Percentiles rank a stretch among this genome's conserved stretches.
Conservation (phyloP, 202 grass and related monocot genomes). For the Zoysia matrella region DNA sequence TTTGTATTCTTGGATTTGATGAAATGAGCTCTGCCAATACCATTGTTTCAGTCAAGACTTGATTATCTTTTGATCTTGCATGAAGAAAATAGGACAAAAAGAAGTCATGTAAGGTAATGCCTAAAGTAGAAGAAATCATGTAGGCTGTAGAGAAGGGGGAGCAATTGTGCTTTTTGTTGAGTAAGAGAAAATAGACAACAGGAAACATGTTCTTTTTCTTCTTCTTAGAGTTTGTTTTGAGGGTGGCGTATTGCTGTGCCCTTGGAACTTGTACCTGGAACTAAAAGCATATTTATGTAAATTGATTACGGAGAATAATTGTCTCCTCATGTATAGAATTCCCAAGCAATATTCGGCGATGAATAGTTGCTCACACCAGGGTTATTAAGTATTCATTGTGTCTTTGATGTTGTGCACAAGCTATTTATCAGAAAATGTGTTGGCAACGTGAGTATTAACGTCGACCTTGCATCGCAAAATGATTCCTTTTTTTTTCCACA, state of each 20-base stretch:
- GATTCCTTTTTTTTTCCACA: too few relatives aligned
- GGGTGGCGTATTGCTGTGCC: background rate
- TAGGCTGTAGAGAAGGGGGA: background rate
- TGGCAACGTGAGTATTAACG: too few relatives aligned
- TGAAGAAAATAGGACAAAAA: slow-evolving; percentile 26
- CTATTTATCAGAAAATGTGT: too few relatives aligned
- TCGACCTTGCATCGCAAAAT: too few relatives aligned
- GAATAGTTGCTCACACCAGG: too few relatives aligned
- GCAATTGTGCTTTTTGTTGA: background rate
- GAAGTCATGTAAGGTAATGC: background rate
- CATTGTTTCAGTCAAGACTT: slow-evolving; percentile 24
- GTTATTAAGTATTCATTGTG: too few relatives aligned
- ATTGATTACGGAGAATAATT: slow-evolving; percentile 32
- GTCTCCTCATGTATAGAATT: slow-evolving; percentile 35
- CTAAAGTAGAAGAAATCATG: slow-evolving; percentile 24
- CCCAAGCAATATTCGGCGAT: slow-evolving; percentile 15
- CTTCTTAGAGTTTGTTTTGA: background rate
- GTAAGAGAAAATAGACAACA: slow-evolving; percentile 14
- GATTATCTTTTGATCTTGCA: slow-evolving; percentile 2
- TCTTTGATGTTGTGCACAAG: too few relatives aligned
- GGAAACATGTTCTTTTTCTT: background rate
- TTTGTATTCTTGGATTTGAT: slow-evolving; percentile 98
- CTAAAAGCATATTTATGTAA: slow-evolving; percentile 37
- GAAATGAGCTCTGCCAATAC: slow-evolving; percentile 58
- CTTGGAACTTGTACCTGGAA: slow-evolving; percentile 17